Evolutionary conservation across 345 rosid genomes (phyloP), one percentile per base, ranked within the genome.

Genomic region (Populus pruinosa): DNA sequence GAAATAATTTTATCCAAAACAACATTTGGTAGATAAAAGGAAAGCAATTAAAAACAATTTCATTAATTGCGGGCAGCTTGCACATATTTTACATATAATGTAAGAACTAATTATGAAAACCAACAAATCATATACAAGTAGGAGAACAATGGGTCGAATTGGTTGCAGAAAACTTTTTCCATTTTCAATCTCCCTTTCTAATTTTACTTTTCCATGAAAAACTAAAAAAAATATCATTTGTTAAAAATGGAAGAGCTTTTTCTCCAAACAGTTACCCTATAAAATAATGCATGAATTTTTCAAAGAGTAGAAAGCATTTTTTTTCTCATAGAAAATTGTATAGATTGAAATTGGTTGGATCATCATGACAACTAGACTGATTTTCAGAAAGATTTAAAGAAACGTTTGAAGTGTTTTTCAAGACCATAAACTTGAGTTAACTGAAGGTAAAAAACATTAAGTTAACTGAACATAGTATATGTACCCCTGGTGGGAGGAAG

Each of bases 1-100:
- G 87, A 81, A 83, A 85, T 29, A 62, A 59, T 64, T 44, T 18
- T 13, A 72, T 47, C 75, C 68, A 56, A 81, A 73, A 33, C 71
- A 55, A 36, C 35, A 70, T 67, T 44, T 44, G 55, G 36, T 14
- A 38, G 36, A 65, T 18, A 10, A 31, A 73, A 6, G 5, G 21
- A 8, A 63, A 21, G 18, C 0, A 49, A 62, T 25, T 5, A 39
- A 39, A 16, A 70, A 11, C n/a, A 2, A 10, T 21, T 18, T 13
- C n/a, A 50, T 31, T 39, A 20, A 67, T 17, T 39, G 38, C 27
- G 12, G 31, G 43, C 65, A 72, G 66, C 43, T 23, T 17, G 20
- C 61, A 71, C n/a, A 71, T 71, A 71, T 20, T 53, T 11, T 18
- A 38, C 53, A 73, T 12, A 59, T 61, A 25, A 12, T 73, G 16